Conservation (phyloP, 2,329 filamentous ascomycete genomes). For the Anthostomella pinea region DNA sequence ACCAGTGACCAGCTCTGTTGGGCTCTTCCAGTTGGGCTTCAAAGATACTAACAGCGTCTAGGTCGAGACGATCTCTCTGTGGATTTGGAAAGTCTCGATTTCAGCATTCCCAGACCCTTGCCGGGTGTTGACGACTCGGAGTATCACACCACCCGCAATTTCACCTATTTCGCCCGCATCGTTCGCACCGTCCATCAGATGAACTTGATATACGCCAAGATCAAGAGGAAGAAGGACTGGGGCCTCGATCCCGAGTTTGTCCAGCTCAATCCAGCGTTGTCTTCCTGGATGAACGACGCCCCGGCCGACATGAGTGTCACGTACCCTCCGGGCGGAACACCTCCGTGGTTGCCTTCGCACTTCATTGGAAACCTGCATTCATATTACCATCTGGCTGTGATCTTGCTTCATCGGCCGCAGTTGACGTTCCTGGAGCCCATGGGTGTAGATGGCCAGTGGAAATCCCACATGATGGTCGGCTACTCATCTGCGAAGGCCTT, state of each 20-base stretch:
- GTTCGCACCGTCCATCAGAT: constrained; percentile 76
- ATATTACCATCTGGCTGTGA: constrained; percentile 81
- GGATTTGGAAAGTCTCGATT: constrained; percentile 71
- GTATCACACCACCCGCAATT: constrained; percentile 76
- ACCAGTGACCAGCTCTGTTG: neutral
- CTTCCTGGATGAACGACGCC: constrained; percentile 71
- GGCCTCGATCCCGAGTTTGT: constrained; percentile 80
- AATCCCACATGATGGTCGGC: constrained; percentile 81
- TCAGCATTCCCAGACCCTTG: constrained; percentile 61
- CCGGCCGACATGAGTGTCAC: constrained; percentile 75
- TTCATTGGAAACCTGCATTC: constrained; percentile 87
- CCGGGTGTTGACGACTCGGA: constrained; percentile 72
- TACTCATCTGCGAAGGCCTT: constrained; percentile 81
- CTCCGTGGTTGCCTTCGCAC: constrained; percentile 82
- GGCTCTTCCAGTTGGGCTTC: too few relatives aligned
- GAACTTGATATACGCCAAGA: constrained; percentile 71
- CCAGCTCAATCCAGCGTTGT: constrained; percentile 73
- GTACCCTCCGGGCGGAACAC: constrained; percentile 73
- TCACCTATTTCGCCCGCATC: constrained; percentile 74
- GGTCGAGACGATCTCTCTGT: constrained; percentile 78
- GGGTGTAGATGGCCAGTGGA: constrained; percentile 72
- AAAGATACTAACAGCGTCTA: constrained; percentile 37
- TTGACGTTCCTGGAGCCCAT: constrained; percentile 75
- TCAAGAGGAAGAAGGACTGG: constrained; percentile 75
- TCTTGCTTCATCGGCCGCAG: constrained; percentile 86